Evolutionary conservation across 306 rosid genomes (phyloP).

Genomic region (Begonia fuchsioides): DNA sequence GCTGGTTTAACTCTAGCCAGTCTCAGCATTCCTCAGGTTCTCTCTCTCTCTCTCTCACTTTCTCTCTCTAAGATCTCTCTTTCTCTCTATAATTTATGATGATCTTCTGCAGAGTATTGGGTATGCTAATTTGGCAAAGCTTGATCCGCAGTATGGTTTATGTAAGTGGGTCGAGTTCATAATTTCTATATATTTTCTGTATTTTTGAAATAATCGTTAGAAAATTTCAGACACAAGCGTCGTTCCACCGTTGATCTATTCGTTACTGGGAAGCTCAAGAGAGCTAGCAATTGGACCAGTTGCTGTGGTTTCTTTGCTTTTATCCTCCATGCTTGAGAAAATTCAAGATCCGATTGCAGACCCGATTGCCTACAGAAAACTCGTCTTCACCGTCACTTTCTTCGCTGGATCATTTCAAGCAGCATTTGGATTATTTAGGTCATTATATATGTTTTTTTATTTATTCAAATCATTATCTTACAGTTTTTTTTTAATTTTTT

Average conservation of each 20-base stretch:
- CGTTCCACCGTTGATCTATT: slow-evolving; percentile 81
- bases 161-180: slow-evolving; percentile 32
- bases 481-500: not conserved
- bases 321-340: slow-evolving; percentile 39
- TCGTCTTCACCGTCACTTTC: slow-evolving; percentile 61
- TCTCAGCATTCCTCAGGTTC: slow-evolving; percentile 85
- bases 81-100: not conserved
- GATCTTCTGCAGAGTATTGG: slow-evolving; percentile 64
- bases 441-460: not conserved
- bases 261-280: slow-evolving; percentile 87
- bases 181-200: not conserved
- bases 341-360: slow-evolving; percentile 53
- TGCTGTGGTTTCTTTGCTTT: slow-evolving; percentile 76
- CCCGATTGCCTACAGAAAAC: slow-evolving; percentile 48
- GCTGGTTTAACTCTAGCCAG: slow-evolving; percentile 88
- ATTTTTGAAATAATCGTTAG: too few relatives aligned
- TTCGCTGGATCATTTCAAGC: slow-evolving; percentile 85
- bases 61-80: not conserved
- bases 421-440: slow-evolving; percentile 63
- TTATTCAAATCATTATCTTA: not conserved
- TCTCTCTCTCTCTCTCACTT: not conserved
- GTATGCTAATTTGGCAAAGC: slow-evolving; percentile 71
- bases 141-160: slow-evolving; percentile 81
- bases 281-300: slow-evolving; percentile 95
- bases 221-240: slow-evolving; percentile 54